Evolutionary conservation across 2,329 filamentous ascomycete genomes (phyloP), one percentile per base, ranked within the genome.

Genomic region (Tolypocladium ophioglossoides): DNA sequence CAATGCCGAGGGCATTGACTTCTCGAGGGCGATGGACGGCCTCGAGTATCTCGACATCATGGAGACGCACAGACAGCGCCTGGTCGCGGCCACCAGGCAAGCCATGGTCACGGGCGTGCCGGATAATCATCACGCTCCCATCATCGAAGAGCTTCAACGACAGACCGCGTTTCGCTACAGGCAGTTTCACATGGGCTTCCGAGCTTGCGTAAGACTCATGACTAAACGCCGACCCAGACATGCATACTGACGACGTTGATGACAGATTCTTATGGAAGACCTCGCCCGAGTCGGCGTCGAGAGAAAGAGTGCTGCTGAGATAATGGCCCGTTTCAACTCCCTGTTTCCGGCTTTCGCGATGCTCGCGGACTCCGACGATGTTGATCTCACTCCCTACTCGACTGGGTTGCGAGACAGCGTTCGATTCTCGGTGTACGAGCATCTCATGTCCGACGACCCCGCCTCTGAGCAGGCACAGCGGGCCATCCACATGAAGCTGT

Each of bases 301-400:
- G 20, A 53, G 52, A 51, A 58, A 60, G 30, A 54, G 61, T 16
- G 41, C 50, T 3, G 53, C 59, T 7, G 56, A 59, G 16, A 60
- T 69, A 37, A 66, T 72, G 68, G 69, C 67, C 24, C 60, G 62
- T 8, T 57, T 72, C 27, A 72, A 72, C 50, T 63, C 70, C 7
- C 57, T 72, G 22, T 68, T 72, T 37, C 67, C 70, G 1, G 54
- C 68, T 1, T 53, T 58, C 11, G 52, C 60, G 10, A 55, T 64
- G 12, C 55, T 64, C 20, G 54, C 58, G 37, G 51, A 59, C 18
- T 52, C 55, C 2, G 57, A 65, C 3, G 63, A 65, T 34, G 10
- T 61, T 5, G 61, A 67, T 20, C 58, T 65, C 9, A 59, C 60
- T 12, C 66, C 68, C 1, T 66, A 64, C 54, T 64, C 69, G 0